Evolutionary conservation across 352 stramenopile species (phyloP), one percentile per base, ranked within the genome.

Genomic region (Aphanomyces cochlioides): DNA sequence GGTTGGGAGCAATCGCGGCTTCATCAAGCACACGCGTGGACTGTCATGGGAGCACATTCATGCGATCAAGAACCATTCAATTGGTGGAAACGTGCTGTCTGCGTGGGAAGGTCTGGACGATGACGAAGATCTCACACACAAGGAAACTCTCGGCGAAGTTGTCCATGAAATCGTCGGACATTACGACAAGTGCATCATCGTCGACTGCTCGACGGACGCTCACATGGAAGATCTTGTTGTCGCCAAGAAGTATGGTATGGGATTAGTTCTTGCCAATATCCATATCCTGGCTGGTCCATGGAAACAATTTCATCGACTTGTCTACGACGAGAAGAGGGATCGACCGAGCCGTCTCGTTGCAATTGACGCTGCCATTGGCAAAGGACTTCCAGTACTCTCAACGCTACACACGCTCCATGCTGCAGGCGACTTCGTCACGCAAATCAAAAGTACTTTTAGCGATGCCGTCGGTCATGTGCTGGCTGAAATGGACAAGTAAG

Each of bases 161-260:
- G 47, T 61, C 28, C 39, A n/a, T 19, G 38, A 8, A n/a, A 47
- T 70, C 38, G 59, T 70, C 39, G 64, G 64, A 17, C 45, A 63
- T 17, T 70, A 28, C 39, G 64, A 70, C 53, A 54, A 56, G 17
- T 70, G 41, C 64, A 61, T 70, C 48, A 28, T 70, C 64, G 64
- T 70, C 37, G 64, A 70, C 40, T 70, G 64, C 21, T 34, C 45
- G 4, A 19, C 45, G 43, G 61, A 39, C 34, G 64, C 43, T 13
- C 15, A 61, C 43, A 37, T 61, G 15, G 43, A 61, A 4, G 64
- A 70, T 34, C 40, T 70, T 12, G n/a, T 61, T 17, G 36, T 60
- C 28, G 64, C 64, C 7, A 63, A 61, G 19, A 39, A 59, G 17
- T 13, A 39, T 45, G 64, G 64, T 1, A 61, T 70, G 53, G 64